A percentile compares a stretch with the other conserved stretches of the same genome.
These are phyloP conservation scores for Triadica sebifera DNA, from an alignment of 345 rosid species.

Conservation along the genomic window DNA sequence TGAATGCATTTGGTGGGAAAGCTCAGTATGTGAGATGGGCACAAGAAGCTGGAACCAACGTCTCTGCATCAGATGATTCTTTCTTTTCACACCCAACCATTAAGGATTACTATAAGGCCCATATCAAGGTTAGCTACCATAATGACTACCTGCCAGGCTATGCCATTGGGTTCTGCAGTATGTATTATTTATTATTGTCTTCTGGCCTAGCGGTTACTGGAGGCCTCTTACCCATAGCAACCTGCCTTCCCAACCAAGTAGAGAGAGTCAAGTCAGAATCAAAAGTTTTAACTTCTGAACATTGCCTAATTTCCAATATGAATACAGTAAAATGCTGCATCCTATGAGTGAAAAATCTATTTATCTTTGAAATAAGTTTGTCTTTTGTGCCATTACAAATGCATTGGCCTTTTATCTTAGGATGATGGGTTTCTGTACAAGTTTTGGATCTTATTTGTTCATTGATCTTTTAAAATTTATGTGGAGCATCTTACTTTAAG, in stretches of 20 bases:
- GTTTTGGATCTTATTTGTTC: too few species aligned
- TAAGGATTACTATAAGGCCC: slow-evolving; percentile 37
- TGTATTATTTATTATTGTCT: too few species aligned
- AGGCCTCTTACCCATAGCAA: too few species aligned
- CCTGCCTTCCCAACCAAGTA: neutral
- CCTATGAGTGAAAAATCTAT: too few species aligned
- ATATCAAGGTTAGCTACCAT: slow-evolving; percentile 31
- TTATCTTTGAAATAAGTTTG: neutral
- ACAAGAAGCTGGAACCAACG: slow-evolving; percentile 31
- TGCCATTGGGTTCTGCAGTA: neutral
- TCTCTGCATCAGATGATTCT: slow-evolving; percentile 32
- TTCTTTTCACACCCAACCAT: slow-evolving; percentile 35
- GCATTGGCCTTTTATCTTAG: neutral
- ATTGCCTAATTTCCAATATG: neutral
- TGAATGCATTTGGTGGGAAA: slow-evolving; percentile 51
- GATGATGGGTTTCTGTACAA: neutral
- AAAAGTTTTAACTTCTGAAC: neutral
- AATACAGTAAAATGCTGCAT: neutral
- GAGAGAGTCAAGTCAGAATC: neutral
- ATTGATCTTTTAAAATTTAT: too few species aligned
- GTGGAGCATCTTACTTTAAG: too few species aligned
- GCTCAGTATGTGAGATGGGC: slow-evolving; percentile 50
- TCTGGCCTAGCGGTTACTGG: too few species aligned
- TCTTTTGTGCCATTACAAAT: neutral
- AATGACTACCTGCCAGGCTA: neutral